phyloP scores from a whole-genome alignment of 441 rosid genomes.

The Corymbia calophylla region DNA sequence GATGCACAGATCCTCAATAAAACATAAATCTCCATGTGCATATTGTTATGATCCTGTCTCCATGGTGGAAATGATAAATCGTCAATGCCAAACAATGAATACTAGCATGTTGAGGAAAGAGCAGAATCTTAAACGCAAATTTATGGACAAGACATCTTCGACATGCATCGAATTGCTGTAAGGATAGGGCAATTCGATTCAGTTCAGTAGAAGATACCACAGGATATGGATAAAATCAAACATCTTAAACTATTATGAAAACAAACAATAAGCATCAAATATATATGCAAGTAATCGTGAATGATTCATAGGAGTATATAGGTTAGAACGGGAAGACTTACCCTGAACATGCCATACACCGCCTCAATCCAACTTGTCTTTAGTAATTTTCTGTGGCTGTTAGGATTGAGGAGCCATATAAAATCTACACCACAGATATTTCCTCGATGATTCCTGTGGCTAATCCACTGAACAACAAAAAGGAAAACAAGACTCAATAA shows the following conservation, averaged over 20 bases:
- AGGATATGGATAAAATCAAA: background rate
- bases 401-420: constrained; percentile 94
- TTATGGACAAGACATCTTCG: background rate
- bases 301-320: background rate
- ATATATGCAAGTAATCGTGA: background rate
- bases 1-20: background rate
- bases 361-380: constrained; percentile 90
- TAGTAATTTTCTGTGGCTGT: constrained; percentile 50
- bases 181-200: background rate
- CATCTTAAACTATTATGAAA: background rate
- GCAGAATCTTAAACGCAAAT: background rate
- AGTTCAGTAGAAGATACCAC: background rate
- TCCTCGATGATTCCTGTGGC: constrained; percentile 85
- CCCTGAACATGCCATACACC: constrained; percentile 88
- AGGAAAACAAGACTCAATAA: background rate
- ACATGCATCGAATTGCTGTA: background rate
- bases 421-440: constrained; percentile 92
- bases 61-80: background rate
- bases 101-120: background rate
- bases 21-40: background rate
- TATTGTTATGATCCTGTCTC: background rate
- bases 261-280: background rate
- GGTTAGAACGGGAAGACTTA: constrained; percentile 6
- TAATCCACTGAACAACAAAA: constrained; percentile 59
- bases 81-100: background rate